Evolutionary conservation across 2,329 filamentous ascomycete genomes (phyloP).

Genomic region (Camillea tinctor): DNA sequence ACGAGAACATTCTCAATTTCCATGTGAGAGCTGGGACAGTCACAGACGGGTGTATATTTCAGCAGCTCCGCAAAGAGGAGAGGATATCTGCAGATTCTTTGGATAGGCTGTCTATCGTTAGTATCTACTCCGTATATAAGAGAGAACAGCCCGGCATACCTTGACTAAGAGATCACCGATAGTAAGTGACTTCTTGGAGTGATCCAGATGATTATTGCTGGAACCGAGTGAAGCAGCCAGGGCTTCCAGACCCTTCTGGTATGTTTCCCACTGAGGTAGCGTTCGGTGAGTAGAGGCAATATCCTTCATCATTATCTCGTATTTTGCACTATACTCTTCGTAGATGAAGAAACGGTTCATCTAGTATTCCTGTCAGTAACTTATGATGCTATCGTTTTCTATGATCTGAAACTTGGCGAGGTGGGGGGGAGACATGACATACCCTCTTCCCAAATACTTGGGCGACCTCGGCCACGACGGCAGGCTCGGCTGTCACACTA

Average conservation of each 20-base stretch:
- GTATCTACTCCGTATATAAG: not conserved
- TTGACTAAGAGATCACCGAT: slow-evolving; percentile 89
- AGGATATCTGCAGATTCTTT: slow-evolving; percentile 88
- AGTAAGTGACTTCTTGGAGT: slow-evolving; percentile 73
- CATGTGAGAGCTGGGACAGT: slow-evolving; percentile 80
- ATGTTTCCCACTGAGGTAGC: slow-evolving; percentile 72
- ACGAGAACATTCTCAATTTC: slow-evolving; percentile 73
- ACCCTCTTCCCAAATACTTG: slow-evolving; percentile 61
- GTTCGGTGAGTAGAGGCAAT: slow-evolving; percentile 66
- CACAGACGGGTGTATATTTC: slow-evolving; percentile 77
- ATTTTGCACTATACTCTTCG: slow-evolving; percentile 88
- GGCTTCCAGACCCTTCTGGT: slow-evolving; percentile 82
- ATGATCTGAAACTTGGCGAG: not conserved
- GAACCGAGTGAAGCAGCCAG: slow-evolving; percentile 74
- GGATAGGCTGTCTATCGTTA: slow-evolving; percentile 66
- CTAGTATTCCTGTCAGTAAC: slow-evolving; percentile 41
- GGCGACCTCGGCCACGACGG: slow-evolving; percentile 59
- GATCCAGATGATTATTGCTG: slow-evolving; percentile 60
- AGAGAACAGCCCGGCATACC: slow-evolving; percentile 44
- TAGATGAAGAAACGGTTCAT: slow-evolving; percentile 82
- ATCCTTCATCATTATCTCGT: slow-evolving; percentile 80
- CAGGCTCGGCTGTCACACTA: slow-evolving; percentile 57
- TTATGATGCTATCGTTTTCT: not conserved
- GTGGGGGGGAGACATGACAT: slow-evolving; percentile 17
- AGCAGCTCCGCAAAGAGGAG: slow-evolving; percentile 81